Conservation (phyloP, 495 filamentous ascomycete genomes). For the Thermothielavioides terrestris region DNA sequence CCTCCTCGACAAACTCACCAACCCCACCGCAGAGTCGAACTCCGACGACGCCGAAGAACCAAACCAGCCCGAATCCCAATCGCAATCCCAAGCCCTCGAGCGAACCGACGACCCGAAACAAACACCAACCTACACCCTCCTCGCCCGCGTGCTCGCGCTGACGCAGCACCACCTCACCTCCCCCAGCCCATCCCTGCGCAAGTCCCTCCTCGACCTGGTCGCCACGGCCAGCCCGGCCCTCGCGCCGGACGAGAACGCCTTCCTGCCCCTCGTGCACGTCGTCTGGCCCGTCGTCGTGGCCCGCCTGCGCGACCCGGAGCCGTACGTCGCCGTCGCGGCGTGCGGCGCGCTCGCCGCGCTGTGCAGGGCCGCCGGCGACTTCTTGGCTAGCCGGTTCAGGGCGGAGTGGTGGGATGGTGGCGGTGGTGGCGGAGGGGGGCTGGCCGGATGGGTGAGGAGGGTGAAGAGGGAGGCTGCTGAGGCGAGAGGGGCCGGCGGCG, state of each 20-base stretch:
- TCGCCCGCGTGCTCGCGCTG: constrained; percentile 58
- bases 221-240: constrained; percentile 58
- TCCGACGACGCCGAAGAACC: constrained; percentile 31
- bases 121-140: constrained; percentile 50
- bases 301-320: constrained; percentile 65
- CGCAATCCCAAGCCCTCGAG: constrained; percentile 30
- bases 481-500: constrained; percentile 27
- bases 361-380: constrained; percentile 63
- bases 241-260: constrained; percentile 64
- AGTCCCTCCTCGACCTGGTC: constrained; percentile 66
- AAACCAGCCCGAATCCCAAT: constrained; percentile 34
- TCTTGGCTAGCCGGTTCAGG: constrained; percentile 62
- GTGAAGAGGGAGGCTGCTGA: constrained; percentile 24
- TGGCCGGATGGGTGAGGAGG: constrained; percentile 32
- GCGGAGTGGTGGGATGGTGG: constrained; percentile 61
- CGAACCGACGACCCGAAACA: too few species aligned
- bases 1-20: constrained; percentile 31
- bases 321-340: constrained; percentile 62
- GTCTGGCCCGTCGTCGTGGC: constrained; percentile 73
- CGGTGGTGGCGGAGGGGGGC: constrained; percentile 42
- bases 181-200: constrained; percentile 66
- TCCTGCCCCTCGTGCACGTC: constrained; percentile 80
- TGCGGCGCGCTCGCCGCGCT: constrained; percentile 56
- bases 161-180: constrained; percentile 83
- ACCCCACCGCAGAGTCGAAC: constrained; percentile 4